Base-by-base conservation (phyloP, 805 yeast species). In the Myxozyma monticola region DNA sequence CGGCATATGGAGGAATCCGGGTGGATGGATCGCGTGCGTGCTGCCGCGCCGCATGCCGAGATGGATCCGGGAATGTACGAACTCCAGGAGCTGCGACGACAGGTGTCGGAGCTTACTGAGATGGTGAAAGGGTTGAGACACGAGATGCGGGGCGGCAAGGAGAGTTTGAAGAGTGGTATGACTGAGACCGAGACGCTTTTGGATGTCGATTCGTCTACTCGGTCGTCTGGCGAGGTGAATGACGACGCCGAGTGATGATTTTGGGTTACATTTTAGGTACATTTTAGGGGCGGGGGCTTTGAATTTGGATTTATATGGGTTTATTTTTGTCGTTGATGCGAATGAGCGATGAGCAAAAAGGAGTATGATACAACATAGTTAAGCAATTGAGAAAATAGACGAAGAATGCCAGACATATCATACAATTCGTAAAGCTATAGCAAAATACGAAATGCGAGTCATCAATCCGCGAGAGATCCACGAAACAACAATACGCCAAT, bases 41-140 rank as follows among this genome's bases (percentile, higher is more conserved):
- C 65, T 4, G 72, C 74, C 4, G 78, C 76, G 5, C 87, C 86
- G 44, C 86, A 86, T 1, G 80, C 83, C 4, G 72, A 71, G 22
- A 68, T 73, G 45, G 87, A 54, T 14, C 57, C 58, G n/a, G 49
- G 49, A 7, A 8, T 47, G 45, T 42, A 30, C 44, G 59, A 54
- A 34, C 18, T 51, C 2, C 17, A 22, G 17, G 41, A 54, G 20
- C 14, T 54, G 14, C 44, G 46, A n/a, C 31, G 47, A 37, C 53
- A 52, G 20, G 31, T 54, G 7, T 17, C 42, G 3, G 48, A 51
- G 9, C 21, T 54, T 41, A 35, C 49, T 1, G 45, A 39, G 36
- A 17, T 37, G 5, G 31, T 52, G 21, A 40, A 39, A 21, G 28
- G 14, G 5, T 24, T 40, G 30, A 30, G 37, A n/a, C 10, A 20